Evolutionary conservation across 2,329 filamentous ascomycete species (phyloP), one percentile per base, ranked within the genome.

Genomic region (Clonostachys rosea): DNA sequence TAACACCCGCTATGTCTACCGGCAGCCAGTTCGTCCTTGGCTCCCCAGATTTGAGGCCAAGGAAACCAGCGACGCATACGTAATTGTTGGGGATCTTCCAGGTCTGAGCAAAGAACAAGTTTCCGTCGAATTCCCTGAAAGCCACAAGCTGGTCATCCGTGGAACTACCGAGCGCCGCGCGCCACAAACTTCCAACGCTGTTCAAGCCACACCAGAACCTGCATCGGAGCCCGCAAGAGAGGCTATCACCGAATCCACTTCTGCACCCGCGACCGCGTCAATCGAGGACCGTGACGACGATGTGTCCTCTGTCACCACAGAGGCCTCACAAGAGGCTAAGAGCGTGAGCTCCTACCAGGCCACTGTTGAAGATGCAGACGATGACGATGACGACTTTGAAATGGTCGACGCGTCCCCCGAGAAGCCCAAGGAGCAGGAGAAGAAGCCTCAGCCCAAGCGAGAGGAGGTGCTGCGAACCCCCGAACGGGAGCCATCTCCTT

Each of bases 1-100:
- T 4, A 30, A 30, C 24, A 30, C 24, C 9, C 36, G 36, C 36
- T n/a, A 39, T 18, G 36, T 18, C 36, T 39, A 39, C 36, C 36
- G 36, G 14, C 14, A n/a, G 36, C 36, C 36, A n/a, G 14, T 33
- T 30, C 36, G 36, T 14, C 36, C 36, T 57, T 87, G 86, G 73
- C 74, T 74, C n/a, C 84, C 84, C 40, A 81, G 78, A 60, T 89
- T 88, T 61, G 84, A 88, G 55, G 72, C 87, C 51, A 79, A 75
- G 61, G 85, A 89, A 65, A 75, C 73, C n/a, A 74, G 77, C 52
- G 65, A 76, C 12, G 59, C 66, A 48, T 88, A 86, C 61, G 80
- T 87, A 65, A 78, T 88, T 14, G 79, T 87, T 57, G 85, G 84
- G 56, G 84, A 88, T 64, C 76, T 88, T 5, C 83, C 84, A 0